Conservation (phyloP, 306 rosid genomes). For the Fragaria iinumae region DNA sequence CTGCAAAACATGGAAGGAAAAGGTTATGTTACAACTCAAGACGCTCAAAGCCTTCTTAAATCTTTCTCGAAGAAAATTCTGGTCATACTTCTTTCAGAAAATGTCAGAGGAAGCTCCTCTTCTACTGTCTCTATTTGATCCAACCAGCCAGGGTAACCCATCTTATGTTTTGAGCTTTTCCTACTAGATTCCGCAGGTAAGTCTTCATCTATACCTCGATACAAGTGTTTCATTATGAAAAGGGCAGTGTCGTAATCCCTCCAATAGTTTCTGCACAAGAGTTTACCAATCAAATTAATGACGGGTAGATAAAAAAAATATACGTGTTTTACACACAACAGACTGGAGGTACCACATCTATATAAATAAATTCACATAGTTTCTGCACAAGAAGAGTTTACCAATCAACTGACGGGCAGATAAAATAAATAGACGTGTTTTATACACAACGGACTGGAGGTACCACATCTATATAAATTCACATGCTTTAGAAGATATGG, state of each 20-base stretch:
- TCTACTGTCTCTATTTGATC: constrained; percentile 47
- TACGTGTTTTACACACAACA: neutral
- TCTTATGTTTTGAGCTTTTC: constrained; percentile 34
- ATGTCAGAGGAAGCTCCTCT: constrained; percentile 82
- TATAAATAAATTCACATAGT: constrained; percentile 19
- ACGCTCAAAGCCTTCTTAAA: constrained; percentile 42
- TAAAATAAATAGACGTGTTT: neutral
- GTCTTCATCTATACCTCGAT: constrained; percentile 60
- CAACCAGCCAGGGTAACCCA: constrained; percentile 43
- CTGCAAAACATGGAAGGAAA: constrained; percentile 2
- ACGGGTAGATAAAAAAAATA: neutral
- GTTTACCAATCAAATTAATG: constrained; percentile 1
- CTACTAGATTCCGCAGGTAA: constrained; percentile 19
- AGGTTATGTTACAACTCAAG: neutral
- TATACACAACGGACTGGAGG: neutral
- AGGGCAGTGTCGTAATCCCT: constrained; percentile 91
- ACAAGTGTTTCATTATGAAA: constrained; percentile 79
- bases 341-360: neutral
- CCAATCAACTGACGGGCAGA: neutral
- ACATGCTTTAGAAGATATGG: neutral
- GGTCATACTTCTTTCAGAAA: constrained; percentile 47
- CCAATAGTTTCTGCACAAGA: constrained; percentile 78
- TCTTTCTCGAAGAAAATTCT: constrained; percentile 51
- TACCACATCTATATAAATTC: neutral
- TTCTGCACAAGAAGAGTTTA: constrained; percentile 47